Conservation (phyloP, 805 yeast species). For the Kluyveromyces dobzhanskii region DNA sequence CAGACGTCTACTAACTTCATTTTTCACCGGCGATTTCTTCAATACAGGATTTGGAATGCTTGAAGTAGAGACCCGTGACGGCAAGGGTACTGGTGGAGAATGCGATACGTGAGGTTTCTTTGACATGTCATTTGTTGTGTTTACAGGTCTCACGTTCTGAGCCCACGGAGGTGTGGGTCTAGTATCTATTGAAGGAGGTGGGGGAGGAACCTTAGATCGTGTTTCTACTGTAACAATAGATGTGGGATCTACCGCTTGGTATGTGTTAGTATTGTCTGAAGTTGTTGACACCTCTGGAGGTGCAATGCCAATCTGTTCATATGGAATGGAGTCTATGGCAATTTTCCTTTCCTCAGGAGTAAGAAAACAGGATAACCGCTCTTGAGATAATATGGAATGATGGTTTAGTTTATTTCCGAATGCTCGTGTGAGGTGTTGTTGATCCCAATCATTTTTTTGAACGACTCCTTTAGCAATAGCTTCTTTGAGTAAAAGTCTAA, state of each 20-base stretch:
- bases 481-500: not conserved
- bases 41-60: not conserved
- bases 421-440: not conserved
- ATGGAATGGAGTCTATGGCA: not conserved
- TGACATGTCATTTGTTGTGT: not conserved
- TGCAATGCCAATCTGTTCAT: not conserved
- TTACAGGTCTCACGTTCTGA: constrained; percentile 4
- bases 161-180: constrained; percentile 9
- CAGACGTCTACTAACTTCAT: constrained; percentile 24
- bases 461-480: not conserved
- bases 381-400: not conserved
- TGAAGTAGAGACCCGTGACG: not conserved
- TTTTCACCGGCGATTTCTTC: constrained; percentile 4
- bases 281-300: not conserved
- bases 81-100: not conserved
- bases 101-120: not conserved
- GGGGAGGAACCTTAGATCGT: constrained; percentile 5
- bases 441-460: constrained; percentile 2
- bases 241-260: not conserved
- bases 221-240: constrained; percentile 1
- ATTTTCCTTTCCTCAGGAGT: not conserved
- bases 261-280: not conserved
- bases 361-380: not conserved
- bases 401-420: not conserved
- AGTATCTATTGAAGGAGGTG: constrained; percentile 13